Evolutionary conservation across 106 monocot genomes (phyloP), one percentile per base, ranked within the genome.

Genomic region (Acanthochlamys bracteata): DNA sequence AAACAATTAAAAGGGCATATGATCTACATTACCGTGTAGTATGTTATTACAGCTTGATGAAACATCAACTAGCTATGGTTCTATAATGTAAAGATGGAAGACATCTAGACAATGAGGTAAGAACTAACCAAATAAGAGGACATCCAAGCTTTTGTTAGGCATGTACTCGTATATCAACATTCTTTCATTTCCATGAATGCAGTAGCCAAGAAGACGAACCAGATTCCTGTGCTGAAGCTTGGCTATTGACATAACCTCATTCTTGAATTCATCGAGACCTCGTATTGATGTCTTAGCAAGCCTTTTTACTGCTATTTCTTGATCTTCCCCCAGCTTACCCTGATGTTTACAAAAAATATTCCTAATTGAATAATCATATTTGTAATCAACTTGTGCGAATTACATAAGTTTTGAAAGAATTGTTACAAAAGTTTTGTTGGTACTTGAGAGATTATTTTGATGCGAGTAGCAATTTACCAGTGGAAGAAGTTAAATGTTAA

Each of bases 201-300:
- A 72, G 42, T 63, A 64, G 8, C 72, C 72, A 0, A 72, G 43
- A 45, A 72, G 23, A 7, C 72, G 42, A 26, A 72, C 72, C 8
- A 72, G 64, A 27, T 72, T 72, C 41, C 72, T 39, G 13, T 72
- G 72, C 14, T 72, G 72, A 24, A 72, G 45, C 25, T 72, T 72
- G 0, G 72, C 72, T 4, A 72, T 72, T 15, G 64, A 19, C n/a
- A 24, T 57, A n/a, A 72, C 56, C 33, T 72, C 72, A 17, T 64
- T 72, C 64, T 72, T 72, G 56, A 72, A 72, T 55, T 72, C 70
- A 23, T 61, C 61, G 7, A 54, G 61, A 6, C 70, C 70, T 42
- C 61, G 70, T 52, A 61, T 14, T 7, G 70, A 71, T 20, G 27
- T 71, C 12, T 53, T 62, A 0, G 70, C 27, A 4, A 71, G 61